Conservation (phyloP, 73 alveolate species). For the Breviolum minutum region DNA sequence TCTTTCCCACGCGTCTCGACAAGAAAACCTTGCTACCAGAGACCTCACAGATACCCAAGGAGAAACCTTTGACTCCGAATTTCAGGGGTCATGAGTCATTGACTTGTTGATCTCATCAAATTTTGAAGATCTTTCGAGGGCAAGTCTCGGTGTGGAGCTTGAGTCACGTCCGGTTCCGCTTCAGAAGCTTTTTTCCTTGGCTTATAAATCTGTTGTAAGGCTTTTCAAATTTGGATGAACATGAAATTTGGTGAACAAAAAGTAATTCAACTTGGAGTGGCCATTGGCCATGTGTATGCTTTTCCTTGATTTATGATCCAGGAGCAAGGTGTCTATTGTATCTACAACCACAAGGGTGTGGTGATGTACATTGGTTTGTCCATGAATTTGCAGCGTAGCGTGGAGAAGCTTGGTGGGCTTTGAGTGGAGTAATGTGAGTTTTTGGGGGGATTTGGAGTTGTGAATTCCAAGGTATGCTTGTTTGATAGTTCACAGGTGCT, state of each 20-base stretch:
- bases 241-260: too few species aligned
- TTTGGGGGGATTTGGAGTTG: background rate
- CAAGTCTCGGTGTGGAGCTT: too few species aligned
- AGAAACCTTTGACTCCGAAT: background rate
- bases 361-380: slow-evolving; percentile 49
- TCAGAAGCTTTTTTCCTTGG: too few species aligned
- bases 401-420: background rate
- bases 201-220: too few species aligned
- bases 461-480: too few species aligned
- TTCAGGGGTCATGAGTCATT: background rate
- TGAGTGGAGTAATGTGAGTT: background rate
- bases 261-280: too few species aligned
- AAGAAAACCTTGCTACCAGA: slow-evolving; percentile 5
- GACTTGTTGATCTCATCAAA: too few species aligned
- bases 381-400: slow-evolving; percentile 28
- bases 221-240: too few species aligned
- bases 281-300: too few species aligned
- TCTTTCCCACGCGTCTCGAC: background rate
- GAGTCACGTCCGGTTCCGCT: too few species aligned
- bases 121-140: too few species aligned
- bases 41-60: slow-evolving; percentile 13
- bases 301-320: background rate
- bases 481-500: too few species aligned
- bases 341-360: slow-evolving; percentile 62
- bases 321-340: slow-evolving; percentile 26